These are phyloP conservation scores for Chenopodium quinoa DNA, from an alignment of 148 eudicot genomes.

Conservation along the genomic window DNA sequence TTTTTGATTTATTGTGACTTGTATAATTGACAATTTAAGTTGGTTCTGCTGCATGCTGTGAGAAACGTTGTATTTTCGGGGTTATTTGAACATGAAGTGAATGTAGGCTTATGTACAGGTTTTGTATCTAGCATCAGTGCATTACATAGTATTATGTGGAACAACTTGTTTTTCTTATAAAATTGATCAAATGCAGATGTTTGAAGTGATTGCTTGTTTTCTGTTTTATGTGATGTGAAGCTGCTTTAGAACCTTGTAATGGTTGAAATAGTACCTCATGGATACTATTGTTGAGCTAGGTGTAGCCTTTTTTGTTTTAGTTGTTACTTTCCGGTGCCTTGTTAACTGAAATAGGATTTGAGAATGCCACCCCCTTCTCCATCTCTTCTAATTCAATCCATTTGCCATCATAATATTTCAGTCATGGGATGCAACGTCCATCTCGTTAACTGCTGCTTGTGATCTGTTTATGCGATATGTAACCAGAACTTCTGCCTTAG, in stretches of 20 bases:
- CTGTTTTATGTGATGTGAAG: background rate
- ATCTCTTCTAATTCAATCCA: conserved; percentile 4
- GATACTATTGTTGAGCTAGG: background rate
- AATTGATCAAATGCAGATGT: background rate
- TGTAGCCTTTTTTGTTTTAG: background rate
- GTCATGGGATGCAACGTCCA: conserved; percentile 98
- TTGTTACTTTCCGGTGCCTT: background rate
- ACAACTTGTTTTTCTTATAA: background rate
- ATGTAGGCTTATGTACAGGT: background rate
- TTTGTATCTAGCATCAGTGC: background rate
- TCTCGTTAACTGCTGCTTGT: conserved; percentile 97
- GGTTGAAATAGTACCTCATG: background rate
- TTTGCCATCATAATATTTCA: conserved; percentile 27
- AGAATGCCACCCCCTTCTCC: background rate
- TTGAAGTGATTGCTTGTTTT: background rate
- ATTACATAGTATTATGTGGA: background rate
- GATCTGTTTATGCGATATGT: conserved; percentile 95
- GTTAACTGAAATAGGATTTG: background rate
- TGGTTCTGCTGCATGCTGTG: background rate
- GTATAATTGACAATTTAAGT: background rate
- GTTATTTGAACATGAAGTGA: background rate
- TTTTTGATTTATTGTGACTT: background rate
- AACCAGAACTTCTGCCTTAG: conserved; percentile 93
- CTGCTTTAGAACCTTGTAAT: background rate
- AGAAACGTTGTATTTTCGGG: background rate